Evolutionary conservation across 768 basidiomycete species (phyloP), one percentile per base, ranked within the genome.

Genomic region (Xerocomellus intermedius): DNA sequence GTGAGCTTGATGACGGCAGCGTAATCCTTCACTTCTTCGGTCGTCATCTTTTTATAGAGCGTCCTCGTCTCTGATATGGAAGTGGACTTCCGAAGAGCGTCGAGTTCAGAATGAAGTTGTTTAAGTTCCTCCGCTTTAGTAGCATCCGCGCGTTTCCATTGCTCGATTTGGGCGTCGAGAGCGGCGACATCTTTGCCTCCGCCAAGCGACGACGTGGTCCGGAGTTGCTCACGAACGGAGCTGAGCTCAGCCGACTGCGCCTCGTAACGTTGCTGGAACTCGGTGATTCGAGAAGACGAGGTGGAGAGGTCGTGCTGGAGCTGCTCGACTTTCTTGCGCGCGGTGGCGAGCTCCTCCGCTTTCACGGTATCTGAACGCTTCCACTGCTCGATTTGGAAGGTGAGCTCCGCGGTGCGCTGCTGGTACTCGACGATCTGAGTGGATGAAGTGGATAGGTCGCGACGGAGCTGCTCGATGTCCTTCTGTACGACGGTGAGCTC

Each of bases 1-100:
- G 58, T 56, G 22, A 61, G 59, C 30, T 55, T 28, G 39, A 60
- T 33, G 19, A 61, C 7, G 17, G 49, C 30, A 2, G 47, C 1
- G 13, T 56, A 42, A 24, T 52, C 59, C 38, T 47, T 50, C 30
- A 32, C 48, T 8, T 46, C 9, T 37, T 42, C 55, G 2, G n/a
- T 47, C 16, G 26, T 47, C 5, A 56, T 47, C 33, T 4, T 37
- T 10, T 47, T 28, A 24, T 47, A 30, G 2, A 47, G 5, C 12
- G 13, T 24, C 45, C 2, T 38, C 7, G 55, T 26, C 19, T 39
- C 24, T 5, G 44, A 46, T 16, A 38, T 8, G 28, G 45, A 33
- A 3, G 38, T 41, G 5, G 46, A 50, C 22, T 19, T 21, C 30
- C 4, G 13, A 9, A 42, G 22, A 16, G 24, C 8, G 0, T 42